Conservation (phyloP, 345 rosid species). For the Salix suchowensis region DNA sequence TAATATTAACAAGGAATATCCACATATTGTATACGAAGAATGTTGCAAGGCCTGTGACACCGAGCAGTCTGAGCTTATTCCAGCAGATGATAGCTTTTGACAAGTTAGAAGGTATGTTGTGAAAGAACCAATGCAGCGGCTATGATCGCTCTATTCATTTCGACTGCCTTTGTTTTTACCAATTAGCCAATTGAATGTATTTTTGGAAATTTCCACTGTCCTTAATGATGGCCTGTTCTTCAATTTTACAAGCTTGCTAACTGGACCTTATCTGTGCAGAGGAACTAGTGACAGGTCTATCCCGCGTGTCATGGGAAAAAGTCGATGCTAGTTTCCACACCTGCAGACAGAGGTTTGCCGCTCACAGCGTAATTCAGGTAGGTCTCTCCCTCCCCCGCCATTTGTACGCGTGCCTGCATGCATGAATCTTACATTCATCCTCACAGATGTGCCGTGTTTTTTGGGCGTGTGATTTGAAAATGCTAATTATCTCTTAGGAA, state of each 20-base stretch:
- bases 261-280: constrained; percentile 43
- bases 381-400: constrained; percentile 6
- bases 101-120: constrained; percentile 74
- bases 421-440: background rate
- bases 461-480: background rate
- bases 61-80: constrained; percentile 32
- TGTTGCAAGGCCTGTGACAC: constrained; percentile 66
- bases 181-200: background rate
- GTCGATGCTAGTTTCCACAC: constrained; percentile 88
- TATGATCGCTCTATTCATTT: background rate
- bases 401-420: background rate
- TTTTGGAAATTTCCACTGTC: background rate
- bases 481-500: background rate
- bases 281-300: constrained; percentile 70
- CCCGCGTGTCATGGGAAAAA: constrained; percentile 91
- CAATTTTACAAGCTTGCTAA: background rate
- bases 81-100: constrained; percentile 39
- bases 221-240: background rate
- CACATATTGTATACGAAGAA: constrained; percentile 86
- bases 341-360: constrained; percentile 77
- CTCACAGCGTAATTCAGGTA: constrained; percentile 98
- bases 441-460: background rate
- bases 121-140: background rate
- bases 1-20: constrained; percentile 64
- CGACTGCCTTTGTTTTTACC: background rate